Evolutionary conservation across 2,329 filamentous ascomycete species (phyloP).

Genomic region (Pyrenophora graminea): DNA sequence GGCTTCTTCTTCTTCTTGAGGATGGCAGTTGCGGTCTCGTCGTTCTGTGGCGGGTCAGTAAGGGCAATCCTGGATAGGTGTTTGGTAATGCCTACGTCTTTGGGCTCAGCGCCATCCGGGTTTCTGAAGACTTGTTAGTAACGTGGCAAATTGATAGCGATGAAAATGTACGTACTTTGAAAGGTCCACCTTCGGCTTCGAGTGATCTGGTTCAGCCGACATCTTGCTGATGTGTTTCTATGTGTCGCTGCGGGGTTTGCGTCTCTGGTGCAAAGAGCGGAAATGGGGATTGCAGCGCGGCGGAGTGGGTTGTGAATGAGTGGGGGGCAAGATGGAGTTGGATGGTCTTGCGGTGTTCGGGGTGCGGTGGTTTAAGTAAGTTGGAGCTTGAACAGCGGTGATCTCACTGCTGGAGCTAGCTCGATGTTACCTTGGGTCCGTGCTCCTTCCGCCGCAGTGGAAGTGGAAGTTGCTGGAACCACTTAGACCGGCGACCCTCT

Average conservation of each 20-base stretch:
- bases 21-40: conserved; percentile 93
- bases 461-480: conserved; percentile 37
- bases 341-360: conserved; percentile 22
- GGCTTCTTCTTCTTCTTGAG: conserved; percentile 99
- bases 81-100: conserved; percentile 62
- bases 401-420: conserved; percentile 32
- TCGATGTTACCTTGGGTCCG: conserved; percentile 31
- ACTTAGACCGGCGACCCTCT: conserved; percentile 16
- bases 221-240: conserved; percentile 41
- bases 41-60: conserved; percentile 63
- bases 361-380: conserved; percentile 44
- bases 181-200: conserved; percentile 55
- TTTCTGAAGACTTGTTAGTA: conserved; percentile 67
- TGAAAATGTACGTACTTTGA: conserved; percentile 48
- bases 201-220: conserved; percentile 57
- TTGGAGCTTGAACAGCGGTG: conserved; percentile 34
- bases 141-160: conserved; percentile 11
- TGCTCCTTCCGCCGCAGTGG: conserved; percentile 32
- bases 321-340: conserved; percentile 36
- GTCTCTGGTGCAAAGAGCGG: conserved; percentile 11
- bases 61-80: conserved; percentile 15
- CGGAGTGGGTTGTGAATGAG: conserved; percentile 22
- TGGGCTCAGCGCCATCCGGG: conserved; percentile 84
- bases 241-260: conserved; percentile 22
- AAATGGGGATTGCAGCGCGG: conserved; percentile 21